A percentile compares a stretch with the other conserved stretches of the same genome.
Evolutionary conservation across 495 filamentous ascomycete genomes (phyloP).

Genomic region (Xylaria venustula): DNA sequence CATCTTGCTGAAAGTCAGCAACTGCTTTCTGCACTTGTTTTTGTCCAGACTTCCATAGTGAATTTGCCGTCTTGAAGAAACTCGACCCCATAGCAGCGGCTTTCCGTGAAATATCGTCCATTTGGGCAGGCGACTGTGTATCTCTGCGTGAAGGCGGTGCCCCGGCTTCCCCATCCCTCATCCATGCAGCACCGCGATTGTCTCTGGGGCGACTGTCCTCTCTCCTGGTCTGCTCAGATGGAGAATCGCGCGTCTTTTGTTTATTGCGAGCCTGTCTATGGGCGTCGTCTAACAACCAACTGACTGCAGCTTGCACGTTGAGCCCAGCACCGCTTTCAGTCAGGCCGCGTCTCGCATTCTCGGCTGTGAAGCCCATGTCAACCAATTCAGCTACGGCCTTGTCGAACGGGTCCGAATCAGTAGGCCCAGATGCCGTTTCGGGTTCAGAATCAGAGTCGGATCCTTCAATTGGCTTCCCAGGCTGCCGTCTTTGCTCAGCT

Average conservation of each 20-base stretch:
- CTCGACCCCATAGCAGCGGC: constrained; percentile 81
- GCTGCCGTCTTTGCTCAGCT: constrained; percentile 36
- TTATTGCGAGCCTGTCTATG: constrained; percentile 62
- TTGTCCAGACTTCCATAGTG: constrained; percentile 88
- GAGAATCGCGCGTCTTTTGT: constrained; percentile 21
- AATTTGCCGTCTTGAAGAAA: constrained; percentile 89
- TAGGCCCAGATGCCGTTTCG: constrained; percentile 25
- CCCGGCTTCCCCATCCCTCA: constrained; percentile 27
- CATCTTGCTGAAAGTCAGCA: constrained; percentile 74
- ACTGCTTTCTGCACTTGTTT: constrained; percentile 96
- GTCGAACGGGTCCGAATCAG: constrained; percentile 63
- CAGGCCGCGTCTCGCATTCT: constrained; percentile 75
- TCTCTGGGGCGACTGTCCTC: constrained; percentile 34
- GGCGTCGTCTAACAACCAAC: constrained; percentile 87
- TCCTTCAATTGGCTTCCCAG: constrained; percentile 45
- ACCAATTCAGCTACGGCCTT: constrained; percentile 84
- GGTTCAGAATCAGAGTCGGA: constrained; percentile 41
- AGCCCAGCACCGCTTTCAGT: constrained; percentile 73
- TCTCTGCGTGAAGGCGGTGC: constrained; percentile 49
- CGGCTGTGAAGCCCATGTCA: constrained; percentile 89
- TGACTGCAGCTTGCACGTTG: constrained; percentile 84
- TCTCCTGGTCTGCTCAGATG: constrained; percentile 18
- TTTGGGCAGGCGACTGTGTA: constrained; percentile 56
- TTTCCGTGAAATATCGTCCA: constrained; percentile 76
- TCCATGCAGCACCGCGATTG: constrained; percentile 34